Base-by-base conservation (phyloP, 257 asterid species). In the Thymus quinquecostatus region DNA sequence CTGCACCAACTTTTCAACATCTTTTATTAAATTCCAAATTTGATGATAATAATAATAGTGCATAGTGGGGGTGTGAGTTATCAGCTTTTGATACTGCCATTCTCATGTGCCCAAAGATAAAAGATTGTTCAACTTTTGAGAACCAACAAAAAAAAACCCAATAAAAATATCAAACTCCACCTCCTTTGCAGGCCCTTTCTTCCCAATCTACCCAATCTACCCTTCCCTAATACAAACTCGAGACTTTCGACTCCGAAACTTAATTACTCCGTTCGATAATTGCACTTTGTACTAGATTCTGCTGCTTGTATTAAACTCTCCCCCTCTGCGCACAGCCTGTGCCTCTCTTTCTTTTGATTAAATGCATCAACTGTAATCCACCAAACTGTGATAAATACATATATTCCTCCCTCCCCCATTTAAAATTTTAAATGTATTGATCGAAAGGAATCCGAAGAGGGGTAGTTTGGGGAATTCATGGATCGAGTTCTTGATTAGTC, bases 11-110 rank as follows among this genome's bases (percentile, higher is more conserved):
- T 27, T 48, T 71, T 28, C 1, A 54, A 10, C 12, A 0, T 34
- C 30, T 30, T 64, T 28, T 47, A 41, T 60, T 8, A 12, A 69
- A 41, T 38, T 67, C 60, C 27, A 6, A 3, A 29, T 10, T 32
- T 21, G 55, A 40, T 2, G 4, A 59, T n/a, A 60, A 38, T 38
- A 6, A 59, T n/a, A 60, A 38, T 21, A 21, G 21, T 10, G 4
- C 8, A 1, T 21, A 56, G 56, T 40, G 70, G 72, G 55, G 58
- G 58, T 53, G 64, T 56, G 68, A 21, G 21, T 12, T 44, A 48
- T 64, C 73, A 69, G 48, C 76, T 73, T 74, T 73, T 68, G 66
- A 73, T 48, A 63, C 72, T 68, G 82, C 69, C 79, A 73, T 55
- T 48, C 64, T 68, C 75, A 68, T 78, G 76, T 78, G 79, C 64